These are phyloP conservation scores for Neurospora discreta DNA, from an alignment of 495 filamentous ascomycete species.

Conservation along the genomic window DNA sequence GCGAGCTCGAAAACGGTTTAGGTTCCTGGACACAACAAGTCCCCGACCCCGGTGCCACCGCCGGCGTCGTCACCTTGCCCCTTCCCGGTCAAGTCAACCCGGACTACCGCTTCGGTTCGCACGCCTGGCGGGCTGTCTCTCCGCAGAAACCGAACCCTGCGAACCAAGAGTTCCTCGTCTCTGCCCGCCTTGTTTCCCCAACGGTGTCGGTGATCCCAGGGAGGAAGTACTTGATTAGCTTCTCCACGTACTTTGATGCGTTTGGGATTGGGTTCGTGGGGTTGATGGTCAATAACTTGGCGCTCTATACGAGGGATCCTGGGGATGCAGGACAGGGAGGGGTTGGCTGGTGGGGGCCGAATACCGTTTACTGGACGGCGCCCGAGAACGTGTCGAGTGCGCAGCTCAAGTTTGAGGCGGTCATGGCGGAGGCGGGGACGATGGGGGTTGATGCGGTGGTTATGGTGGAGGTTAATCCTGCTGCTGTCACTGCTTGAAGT, in stretches of 20 bases:
- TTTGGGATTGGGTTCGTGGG: background rate
- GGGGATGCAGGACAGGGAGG: background rate
- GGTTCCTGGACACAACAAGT: background rate
- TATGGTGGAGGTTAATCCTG: background rate
- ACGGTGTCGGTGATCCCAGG: background rate
- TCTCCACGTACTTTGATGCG: background rate
- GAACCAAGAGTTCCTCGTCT: background rate
- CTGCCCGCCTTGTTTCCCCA: constrained; percentile 1
- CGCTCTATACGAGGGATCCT: constrained; percentile 3
- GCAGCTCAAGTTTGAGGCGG: background rate
- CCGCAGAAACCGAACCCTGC: background rate
- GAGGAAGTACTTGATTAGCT: background rate
- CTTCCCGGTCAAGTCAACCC: background rate
- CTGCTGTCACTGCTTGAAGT: background rate
- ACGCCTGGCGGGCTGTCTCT: background rate
- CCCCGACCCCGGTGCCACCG: background rate
- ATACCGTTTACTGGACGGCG: background rate
- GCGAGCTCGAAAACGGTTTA: constrained; percentile 1
- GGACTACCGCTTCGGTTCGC: background rate
- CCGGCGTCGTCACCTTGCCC: background rate
- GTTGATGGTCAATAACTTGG: constrained; percentile 1
- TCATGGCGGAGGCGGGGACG: background rate
- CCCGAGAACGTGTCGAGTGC: background rate
- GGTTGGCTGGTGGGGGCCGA: background rate
- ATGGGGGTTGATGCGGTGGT: background rate